These are phyloP conservation scores for Nicotiana benthamiana DNA, from an alignment of 257 asterid genomes.

Conservation along the genomic window DNA sequence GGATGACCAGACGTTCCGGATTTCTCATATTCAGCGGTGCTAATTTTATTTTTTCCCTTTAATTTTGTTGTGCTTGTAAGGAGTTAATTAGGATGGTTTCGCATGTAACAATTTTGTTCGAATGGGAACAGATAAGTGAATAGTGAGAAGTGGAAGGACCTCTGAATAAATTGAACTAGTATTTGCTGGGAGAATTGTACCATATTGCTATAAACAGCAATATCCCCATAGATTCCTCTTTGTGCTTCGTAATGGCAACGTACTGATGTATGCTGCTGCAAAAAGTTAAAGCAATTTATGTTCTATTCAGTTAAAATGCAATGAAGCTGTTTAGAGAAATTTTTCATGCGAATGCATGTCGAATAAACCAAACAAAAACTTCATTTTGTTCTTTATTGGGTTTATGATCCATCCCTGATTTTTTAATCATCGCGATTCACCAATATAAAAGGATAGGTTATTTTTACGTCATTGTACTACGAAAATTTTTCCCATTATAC, in stretches of 20 bases:
- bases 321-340: background rate
- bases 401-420: background rate
- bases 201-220: background rate
- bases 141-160: background rate
- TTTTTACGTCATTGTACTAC: background rate
- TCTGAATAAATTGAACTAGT: background rate
- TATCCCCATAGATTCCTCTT: background rate
- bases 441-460: background rate
- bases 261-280: background rate
- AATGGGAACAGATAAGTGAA: background rate
- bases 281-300: background rate
- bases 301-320: background rate
- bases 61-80: too few relatives aligned
- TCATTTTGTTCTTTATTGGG: background rate
- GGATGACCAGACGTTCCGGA: constrained; percentile 13
- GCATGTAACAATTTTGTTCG: background rate
- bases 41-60: background rate
- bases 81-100: too few relatives aligned
- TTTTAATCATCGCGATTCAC: too few relatives aligned
- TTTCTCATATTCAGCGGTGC: constrained; percentile 27
- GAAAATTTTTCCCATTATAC: background rate
- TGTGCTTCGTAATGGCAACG: background rate
- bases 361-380: background rate
- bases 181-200: background rate
- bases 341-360: background rate